Evolutionary conservation across 2,329 filamentous ascomycete genomes (phyloP).

Genomic region (Colletotrichum somersetense): DNA sequence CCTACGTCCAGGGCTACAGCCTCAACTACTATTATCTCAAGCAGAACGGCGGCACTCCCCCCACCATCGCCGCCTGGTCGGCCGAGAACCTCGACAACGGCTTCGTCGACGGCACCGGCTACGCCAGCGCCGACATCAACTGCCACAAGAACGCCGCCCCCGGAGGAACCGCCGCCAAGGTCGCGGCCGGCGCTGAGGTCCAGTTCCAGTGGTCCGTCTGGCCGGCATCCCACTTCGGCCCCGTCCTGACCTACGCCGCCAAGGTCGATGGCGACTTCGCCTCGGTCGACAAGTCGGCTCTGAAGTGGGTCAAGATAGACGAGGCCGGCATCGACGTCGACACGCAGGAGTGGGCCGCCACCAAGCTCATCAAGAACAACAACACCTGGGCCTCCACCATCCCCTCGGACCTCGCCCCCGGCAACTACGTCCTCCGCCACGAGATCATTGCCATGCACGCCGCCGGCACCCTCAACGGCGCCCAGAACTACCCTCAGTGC

Average conservation of each 20-base stretch:
- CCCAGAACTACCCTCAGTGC: constrained; percentile 66
- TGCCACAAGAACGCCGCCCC: constrained; percentile 59
- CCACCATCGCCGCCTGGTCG: constrained; percentile 54
- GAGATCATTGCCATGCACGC: constrained; percentile 66
- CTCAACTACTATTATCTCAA: constrained; percentile 45
- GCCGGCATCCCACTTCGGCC: constrained; percentile 61
- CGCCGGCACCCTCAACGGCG: constrained; percentile 57
- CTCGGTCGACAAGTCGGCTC: constrained; percentile 62
- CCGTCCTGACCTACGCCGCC: constrained; percentile 74
- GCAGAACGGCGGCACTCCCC: constrained; percentile 38
- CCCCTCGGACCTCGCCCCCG: constrained; percentile 50
- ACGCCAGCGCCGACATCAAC: constrained; percentile 57
- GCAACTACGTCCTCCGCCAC: constrained; percentile 63
- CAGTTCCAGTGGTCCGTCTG: constrained; percentile 57
- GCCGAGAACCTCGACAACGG: constrained; percentile 62
- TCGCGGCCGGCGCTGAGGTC: constrained; percentile 56
- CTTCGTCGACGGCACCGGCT: constrained; percentile 60
- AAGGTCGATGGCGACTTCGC: constrained; percentile 69
- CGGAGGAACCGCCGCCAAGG: constrained; percentile 53
- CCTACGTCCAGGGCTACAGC: constrained; percentile 41
- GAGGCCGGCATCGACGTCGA: constrained; percentile 64
- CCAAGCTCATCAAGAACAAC: constrained; percentile 57
- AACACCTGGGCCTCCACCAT: constrained; percentile 52
- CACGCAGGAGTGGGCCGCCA: constrained; percentile 51
- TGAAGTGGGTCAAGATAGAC: constrained; percentile 75